Evolutionary conservation across 2,329 filamentous ascomycete species (phyloP), one percentile per base, ranked within the genome.

Genomic region (Parafenestella ontariensis): DNA sequence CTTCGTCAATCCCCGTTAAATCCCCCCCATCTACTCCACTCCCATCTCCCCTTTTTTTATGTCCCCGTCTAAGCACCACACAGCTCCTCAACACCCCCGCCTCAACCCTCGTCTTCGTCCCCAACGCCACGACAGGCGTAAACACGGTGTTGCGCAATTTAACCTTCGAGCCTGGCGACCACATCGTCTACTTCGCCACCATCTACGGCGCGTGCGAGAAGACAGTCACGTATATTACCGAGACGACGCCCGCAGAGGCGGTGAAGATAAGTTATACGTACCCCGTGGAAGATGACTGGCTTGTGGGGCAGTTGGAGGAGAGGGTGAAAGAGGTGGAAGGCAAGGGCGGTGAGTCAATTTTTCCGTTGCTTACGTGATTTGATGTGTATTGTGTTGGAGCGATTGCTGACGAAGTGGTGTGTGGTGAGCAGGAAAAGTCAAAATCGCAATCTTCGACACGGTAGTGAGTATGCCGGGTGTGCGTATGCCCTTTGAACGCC

Each of bases 91-190:
- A 90, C 56, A 88, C 85, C 0, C 86, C 88, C 0, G 69, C 80
- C 1, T 81, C 88, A 9, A 86, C 87, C 9, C 79, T 90, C 34
- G 92, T 96, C 0, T 88, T 96, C 60, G 87, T 96, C 0, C 79
- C 85, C 52, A 97, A 97, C 72, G 91, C 92, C 11, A 96, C 91
- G 0, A 88, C 85, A 0, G 91, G 86, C 21, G 77, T 92, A 42
- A 94, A 95, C 76, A 90, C 87, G 0, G 85, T 96, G 5, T 82
- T 96, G n/a, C 86, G 89, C 37, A 93, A 89, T 70, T 75, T 97
- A 2, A 69, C 72, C 1, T 96, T 88, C 82, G 73, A 85, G 33
- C 72, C 80, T 0, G 88, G 89, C 56, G 93, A 97, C 70, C 87
- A 89, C 58, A 89, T 96, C 58, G 66, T 96, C 40, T 89, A 87